Conservation (phyloP, 1,284 basidiomycete genomes). For the Irpex rosettiformis region DNA sequence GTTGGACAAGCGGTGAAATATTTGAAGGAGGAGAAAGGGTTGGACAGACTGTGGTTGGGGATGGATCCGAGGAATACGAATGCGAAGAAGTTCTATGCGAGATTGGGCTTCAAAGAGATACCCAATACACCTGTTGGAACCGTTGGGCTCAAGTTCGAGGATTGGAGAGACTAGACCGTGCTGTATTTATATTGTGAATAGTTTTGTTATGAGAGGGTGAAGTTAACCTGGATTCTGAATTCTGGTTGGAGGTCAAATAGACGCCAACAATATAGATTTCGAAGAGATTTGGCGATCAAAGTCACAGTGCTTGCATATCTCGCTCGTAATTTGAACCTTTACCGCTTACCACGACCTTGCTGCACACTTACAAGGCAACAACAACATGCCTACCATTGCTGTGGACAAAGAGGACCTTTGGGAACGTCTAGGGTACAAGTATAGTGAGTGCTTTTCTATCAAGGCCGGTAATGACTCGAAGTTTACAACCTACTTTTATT, state of each 20-base stretch:
- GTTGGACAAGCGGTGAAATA: constrained; percentile 48
- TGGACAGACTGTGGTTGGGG: constrained; percentile 58
- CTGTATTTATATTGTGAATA: too few species aligned
- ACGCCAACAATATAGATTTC: not conserved
- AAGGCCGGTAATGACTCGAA: constrained; percentile 2
- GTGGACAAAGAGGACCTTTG: constrained; percentile 97
- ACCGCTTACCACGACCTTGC: not conserved
- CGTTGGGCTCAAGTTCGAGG: constrained; percentile 47
- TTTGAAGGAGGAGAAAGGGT: constrained; percentile 40
- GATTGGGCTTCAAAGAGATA: constrained; percentile 51
- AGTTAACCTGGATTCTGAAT: too few species aligned
- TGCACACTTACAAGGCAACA: not conserved
- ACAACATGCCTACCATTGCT: constrained; percentile 86
- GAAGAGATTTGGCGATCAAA: constrained; percentile 2
- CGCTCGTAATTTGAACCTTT: not conserved
- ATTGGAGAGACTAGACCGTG: constrained; percentile 30
- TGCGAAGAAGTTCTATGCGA: constrained; percentile 56
- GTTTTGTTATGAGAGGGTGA: not conserved
- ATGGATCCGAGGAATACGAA: constrained; percentile 53
- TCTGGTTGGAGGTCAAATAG: not conserved
- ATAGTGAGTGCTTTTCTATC: constrained; percentile 51
- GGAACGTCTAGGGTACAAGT: constrained; percentile 80
- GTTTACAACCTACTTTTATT: constrained; percentile 9
- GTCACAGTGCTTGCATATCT: not conserved
- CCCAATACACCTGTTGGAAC: constrained; percentile 43